phyloP scores from a whole-genome alignment of 306 rosid species.

The Ochetophila trinervis region DNA sequence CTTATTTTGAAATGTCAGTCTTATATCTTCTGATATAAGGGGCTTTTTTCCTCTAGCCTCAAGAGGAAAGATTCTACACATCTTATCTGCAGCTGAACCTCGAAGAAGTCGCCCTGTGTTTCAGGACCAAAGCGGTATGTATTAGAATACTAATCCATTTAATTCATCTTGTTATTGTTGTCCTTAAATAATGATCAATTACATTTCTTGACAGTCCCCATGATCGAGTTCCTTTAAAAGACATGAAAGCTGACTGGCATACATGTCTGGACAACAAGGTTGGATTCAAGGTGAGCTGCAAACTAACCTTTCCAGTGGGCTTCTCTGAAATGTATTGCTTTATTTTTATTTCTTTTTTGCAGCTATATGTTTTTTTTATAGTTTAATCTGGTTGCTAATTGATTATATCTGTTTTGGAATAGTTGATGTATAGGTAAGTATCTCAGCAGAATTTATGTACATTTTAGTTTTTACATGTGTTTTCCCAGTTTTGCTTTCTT shows the following conservation, averaged over 20 bases:
- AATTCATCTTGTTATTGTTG: background rate
- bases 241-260: conserved; percentile 93
- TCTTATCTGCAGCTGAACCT: conserved; percentile 85
- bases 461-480: too few relatives aligned
- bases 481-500: too few relatives aligned
- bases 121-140: conserved; percentile 94
- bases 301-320: background rate
- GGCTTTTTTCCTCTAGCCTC: conserved; percentile 54
- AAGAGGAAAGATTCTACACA: conserved; percentile 82
- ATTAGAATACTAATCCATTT: too few relatives aligned
- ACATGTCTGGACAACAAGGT: conserved; percentile 86
- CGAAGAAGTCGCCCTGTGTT: conserved; percentile 77
- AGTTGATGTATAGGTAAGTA: too few relatives aligned
- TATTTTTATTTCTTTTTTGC: background rate
- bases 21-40: too few relatives aligned
- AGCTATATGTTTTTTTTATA: background rate
- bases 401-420: too few relatives aligned
- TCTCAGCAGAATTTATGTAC: too few relatives aligned
- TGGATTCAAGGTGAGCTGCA: conserved; percentile 84
- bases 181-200: background rate
- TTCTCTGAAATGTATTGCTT: too few relatives aligned
- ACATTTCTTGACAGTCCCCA: conserved; percentile 58
- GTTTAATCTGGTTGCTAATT: too few relatives aligned
- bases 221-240: conserved; percentile 80
- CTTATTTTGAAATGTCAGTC: background rate